Evolutionary conservation across 345 rosid genomes (phyloP), one percentile per base, ranked within the genome.

Genomic region (Camelina sativa): DNA sequence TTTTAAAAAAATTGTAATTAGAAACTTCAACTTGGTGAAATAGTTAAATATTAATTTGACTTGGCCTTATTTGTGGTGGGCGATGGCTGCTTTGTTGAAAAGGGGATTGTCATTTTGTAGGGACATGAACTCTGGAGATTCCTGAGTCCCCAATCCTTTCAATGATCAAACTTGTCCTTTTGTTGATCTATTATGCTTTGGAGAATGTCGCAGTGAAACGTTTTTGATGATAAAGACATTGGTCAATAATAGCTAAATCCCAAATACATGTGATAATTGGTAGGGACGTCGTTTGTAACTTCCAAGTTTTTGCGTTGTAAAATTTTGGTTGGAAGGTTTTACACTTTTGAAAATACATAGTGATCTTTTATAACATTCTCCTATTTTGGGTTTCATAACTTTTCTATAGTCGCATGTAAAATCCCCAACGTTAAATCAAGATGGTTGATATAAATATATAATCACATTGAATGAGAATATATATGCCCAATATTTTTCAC

Each of bases 401-500:
- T 23, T n/a, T n/a, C 2, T 37, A 56, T 52, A 20, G 34, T 57
- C n/a, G 37, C 16, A 15, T 48, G 15, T 48, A 47, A 71, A 15
- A 7, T 61, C 59, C 30, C 40, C 37, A 22, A 61, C 61, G 20
- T 41, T 30, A 15, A 20, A 64, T 55, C 28, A 64, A 55, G 71
- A 66, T 11, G 35, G 62, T 46, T 55, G 37, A 47, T 8, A 66
- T 9, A 38, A 38, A 38, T 38, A 38, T 38, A 10, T 59, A 58
- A 59, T 65, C 65, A 51, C 68, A 20, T 67, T 25, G 7, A 30
- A 62, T 59, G 16, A 28, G 47, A 17, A 28, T 28, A 28, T 28
- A 19, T 59, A 58, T 67, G 43, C 50, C 59, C 17, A 59, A 56
- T 67, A 75, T 67, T 16, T 75, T 60, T 20, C 47, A 19, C 69